Percentiles rank a stretch among this genome's conserved stretches.
These are phyloP conservation scores for Wickerhamomyces silvicola DNA, from an alignment of 805 yeast genomes.

Conservation along the genomic window DNA sequence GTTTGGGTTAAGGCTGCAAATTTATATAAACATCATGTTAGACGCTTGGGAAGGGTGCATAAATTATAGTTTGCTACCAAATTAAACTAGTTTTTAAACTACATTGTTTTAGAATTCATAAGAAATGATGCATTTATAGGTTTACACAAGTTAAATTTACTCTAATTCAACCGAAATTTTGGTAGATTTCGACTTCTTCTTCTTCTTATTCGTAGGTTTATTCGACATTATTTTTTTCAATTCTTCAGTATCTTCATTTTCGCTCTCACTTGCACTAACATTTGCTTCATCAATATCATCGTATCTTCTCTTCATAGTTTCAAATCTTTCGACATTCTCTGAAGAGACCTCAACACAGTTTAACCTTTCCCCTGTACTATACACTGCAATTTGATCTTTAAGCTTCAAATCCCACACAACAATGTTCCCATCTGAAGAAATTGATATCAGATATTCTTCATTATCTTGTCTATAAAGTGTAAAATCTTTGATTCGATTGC, in stretches of 20 bases:
- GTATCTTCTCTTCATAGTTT: slow-evolving; percentile 57
- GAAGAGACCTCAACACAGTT: slow-evolving; percentile 76
- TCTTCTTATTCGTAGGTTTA: slow-evolving; percentile 28
- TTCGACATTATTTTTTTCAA: slow-evolving; percentile 46
- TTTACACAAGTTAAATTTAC: too few relatives aligned
- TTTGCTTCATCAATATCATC: slow-evolving; percentile 28
- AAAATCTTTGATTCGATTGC: slow-evolving; percentile 79
- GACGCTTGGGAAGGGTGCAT: slow-evolving; percentile 50
- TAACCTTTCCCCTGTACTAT: slow-evolving; percentile 84
- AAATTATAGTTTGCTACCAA: slow-evolving; percentile 26
- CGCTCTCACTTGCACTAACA: slow-evolving; percentile 57
- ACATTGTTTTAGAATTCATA: too few relatives aligned
- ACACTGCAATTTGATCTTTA: slow-evolving; percentile 82
- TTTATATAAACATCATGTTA: slow-evolving; percentile 78
- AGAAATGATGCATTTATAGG: too few relatives aligned
- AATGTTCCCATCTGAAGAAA: slow-evolving; percentile 89
- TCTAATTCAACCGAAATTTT: slow-evolving; percentile 53
- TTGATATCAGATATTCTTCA: slow-evolving; percentile 59
- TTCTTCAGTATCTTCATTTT: slow-evolving; percentile 70
- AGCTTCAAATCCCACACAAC: slow-evolving; percentile 77
- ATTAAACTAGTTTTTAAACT: too few relatives aligned
- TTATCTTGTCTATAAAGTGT: slow-evolving; percentile 35
- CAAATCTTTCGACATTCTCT: slow-evolving; percentile 70
- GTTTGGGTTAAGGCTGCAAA: slow-evolving; percentile 90
- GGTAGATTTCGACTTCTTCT: slow-evolving; percentile 35